phyloP scores from a whole-genome alignment of 371 early-diverging fungal genomes.

The Rhizopus arrhizus region DNA sequence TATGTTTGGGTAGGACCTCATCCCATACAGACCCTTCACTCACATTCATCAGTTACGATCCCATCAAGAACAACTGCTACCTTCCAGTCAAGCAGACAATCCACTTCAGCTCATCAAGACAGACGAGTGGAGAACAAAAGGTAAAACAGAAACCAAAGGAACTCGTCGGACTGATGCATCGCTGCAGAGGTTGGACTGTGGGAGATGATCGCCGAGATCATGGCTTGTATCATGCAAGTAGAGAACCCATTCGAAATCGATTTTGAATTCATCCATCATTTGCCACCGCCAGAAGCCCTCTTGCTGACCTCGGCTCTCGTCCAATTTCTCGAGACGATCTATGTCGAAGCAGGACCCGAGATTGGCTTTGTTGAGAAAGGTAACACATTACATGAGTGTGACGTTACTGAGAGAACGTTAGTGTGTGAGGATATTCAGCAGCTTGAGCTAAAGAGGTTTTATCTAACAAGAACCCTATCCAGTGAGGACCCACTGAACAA shows the following conservation, averaged over 20 bases:
- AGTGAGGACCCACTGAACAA: neutral
- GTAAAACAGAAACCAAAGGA: slow-evolving; percentile 25
- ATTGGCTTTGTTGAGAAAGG: neutral
- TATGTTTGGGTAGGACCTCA: slow-evolving; percentile 73
- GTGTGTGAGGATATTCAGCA: neutral
- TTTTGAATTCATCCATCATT: slow-evolving; percentile 54
- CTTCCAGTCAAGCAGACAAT: slow-evolving; percentile 49
- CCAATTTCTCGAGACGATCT: slow-evolving; percentile 67
- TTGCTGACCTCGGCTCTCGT: slow-evolving; percentile 70
- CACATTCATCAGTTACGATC: slow-evolving; percentile 50
- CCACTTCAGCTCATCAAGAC: slow-evolving; percentile 64
- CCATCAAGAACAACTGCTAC: slow-evolving; percentile 59
- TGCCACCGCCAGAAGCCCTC: slow-evolving; percentile 66
- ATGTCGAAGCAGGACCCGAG: slow-evolving; percentile 39
- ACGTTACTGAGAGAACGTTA: neutral
- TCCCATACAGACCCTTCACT: neutral
- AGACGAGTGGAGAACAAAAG: slow-evolving; percentile 55
- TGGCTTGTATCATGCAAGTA: slow-evolving; percentile 55
- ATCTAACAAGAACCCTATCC: neutral
- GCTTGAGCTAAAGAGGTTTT: neutral
- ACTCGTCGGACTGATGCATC: neutral
- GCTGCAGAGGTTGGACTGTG: slow-evolving; percentile 66
- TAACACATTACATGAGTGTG: neutral
- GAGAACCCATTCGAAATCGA: slow-evolving; percentile 77
- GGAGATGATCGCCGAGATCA: slow-evolving; percentile 79